Percentiles rank a stretch among this genome's conserved stretches.
These are phyloP conservation scores for Cladosporium halotolerans DNA, from an alignment of 2,329 filamentous ascomycete genomes.

Conservation along the genomic window DNA sequence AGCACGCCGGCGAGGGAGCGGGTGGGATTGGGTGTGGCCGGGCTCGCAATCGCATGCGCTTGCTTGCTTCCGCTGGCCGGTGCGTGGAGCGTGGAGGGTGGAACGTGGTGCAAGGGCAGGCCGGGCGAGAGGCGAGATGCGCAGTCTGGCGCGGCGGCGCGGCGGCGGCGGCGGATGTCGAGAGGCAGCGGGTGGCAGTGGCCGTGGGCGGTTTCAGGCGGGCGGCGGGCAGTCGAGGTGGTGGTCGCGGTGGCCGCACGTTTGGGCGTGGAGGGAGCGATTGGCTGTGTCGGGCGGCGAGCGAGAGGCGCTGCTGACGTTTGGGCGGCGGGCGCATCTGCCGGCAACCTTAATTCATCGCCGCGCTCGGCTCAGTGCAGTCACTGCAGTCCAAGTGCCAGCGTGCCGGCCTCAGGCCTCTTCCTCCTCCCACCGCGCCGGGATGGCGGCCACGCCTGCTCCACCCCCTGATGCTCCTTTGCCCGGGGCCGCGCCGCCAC, in stretches of 20 bases:
- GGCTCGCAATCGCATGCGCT: not conserved
- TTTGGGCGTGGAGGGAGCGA: not conserved
- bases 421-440: not conserved
- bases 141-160: not conserved
- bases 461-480: not conserved
- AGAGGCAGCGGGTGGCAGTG: not conserved
- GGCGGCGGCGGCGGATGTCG: not conserved
- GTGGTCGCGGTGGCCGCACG: conserved; percentile 3
- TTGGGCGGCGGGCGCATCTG: no score
- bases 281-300: not conserved
- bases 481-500: no score
- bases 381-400: not conserved
- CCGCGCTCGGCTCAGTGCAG: not conserved
- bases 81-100: not conserved
- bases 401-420: no score
- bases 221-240: not conserved
- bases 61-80: not conserved
- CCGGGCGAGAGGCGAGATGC: not conserved
- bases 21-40: conserved; percentile 3
- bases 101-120: not conserved
- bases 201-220: not conserved
- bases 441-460: not conserved
- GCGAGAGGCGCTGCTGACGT: no score
- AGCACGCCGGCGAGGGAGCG: conserved; percentile 4
- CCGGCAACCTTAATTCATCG: not conserved